These are phyloP conservation scores for Aspergillus hancockii DNA, from an alignment of 495 filamentous ascomycete genomes.

Conservation along the genomic window DNA sequence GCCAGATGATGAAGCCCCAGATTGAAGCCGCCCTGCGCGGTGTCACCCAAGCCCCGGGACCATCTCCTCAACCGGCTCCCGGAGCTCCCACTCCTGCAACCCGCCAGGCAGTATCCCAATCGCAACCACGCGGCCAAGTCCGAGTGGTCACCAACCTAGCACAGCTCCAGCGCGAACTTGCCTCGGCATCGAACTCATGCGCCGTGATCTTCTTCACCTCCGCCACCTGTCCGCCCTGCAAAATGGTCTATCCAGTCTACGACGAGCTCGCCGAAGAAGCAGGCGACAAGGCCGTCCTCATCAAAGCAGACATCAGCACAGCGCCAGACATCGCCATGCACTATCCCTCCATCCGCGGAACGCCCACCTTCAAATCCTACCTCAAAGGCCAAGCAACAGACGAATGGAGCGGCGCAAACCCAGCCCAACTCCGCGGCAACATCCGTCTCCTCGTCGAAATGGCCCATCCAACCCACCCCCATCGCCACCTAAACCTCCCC, in stretches of 20 bases:
- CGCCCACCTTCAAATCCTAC: slow-evolving; percentile 91
- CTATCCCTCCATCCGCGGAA: slow-evolving; percentile 67
- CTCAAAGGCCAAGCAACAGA: slow-evolving; percentile 73
- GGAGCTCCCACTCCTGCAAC: slow-evolving; percentile 23
- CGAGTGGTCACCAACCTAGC: slow-evolving; percentile 52
- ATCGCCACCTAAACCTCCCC: slow-evolving; percentile 67
- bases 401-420: slow-evolving; percentile 78
- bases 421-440: slow-evolving; percentile 65
- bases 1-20: slow-evolving; percentile 83
- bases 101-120: slow-evolving; percentile 8
- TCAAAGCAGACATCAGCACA: slow-evolving; percentile 78
- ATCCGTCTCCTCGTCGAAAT: slow-evolving; percentile 73
- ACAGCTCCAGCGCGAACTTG: slow-evolving; percentile 62
- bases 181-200: slow-evolving; percentile 60
- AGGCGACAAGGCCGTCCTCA: slow-evolving; percentile 66
- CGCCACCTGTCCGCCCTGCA: slow-evolving; percentile 83
- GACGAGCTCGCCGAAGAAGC: slow-evolving; percentile 76
- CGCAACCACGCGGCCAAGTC: slow-evolving; percentile 32
- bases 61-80: slow-evolving; percentile 20
- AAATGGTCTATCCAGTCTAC: slow-evolving; percentile 78
- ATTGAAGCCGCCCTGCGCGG: slow-evolving; percentile 73
- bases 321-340: slow-evolving; percentile 64
- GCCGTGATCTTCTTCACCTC: slow-evolving; percentile 94
- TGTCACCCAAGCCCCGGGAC: slow-evolving; percentile 57
- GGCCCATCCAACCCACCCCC: slow-evolving; percentile 77